Percentiles rank a stretch among this genome's conserved stretches.
Evolutionary conservation across 192 early-diverging fungal species (phyloP).

Genomic region (Chytriomyces sp.): DNA sequence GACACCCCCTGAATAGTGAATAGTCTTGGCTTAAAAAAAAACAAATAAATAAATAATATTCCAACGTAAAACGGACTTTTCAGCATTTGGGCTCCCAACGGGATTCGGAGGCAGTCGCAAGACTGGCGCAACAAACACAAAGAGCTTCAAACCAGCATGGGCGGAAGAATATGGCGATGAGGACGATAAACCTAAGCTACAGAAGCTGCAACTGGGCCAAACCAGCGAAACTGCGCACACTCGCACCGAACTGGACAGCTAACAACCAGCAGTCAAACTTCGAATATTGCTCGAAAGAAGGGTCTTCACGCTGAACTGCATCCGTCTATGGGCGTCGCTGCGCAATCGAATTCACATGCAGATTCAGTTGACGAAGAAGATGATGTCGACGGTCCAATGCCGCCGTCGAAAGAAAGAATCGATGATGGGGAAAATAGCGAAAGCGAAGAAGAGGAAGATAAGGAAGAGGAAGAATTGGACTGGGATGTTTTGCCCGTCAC

Average conservation of each 20-base stretch:
- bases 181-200: background rate
- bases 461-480: constrained; percentile 68
- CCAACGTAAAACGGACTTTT: background rate
- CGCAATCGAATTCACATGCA: background rate
- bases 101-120: constrained; percentile 8
- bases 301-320: background rate
- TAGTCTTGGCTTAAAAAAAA: too few species aligned
- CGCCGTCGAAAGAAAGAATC: constrained; percentile 13
- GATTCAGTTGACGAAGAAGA: constrained; percentile 12
- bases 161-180: constrained; percentile 1
- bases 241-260: too few species aligned
- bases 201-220: background rate
- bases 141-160: background rate
- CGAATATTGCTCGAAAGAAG: background rate
- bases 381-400: constrained; percentile 35
- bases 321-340: background rate
- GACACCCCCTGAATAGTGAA: too few species aligned
- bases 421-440: constrained; percentile 44
- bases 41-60: too few species aligned
- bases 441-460: constrained; percentile 47
- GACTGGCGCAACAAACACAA: background rate
- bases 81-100: background rate
- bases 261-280: too few species aligned
- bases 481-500: constrained; percentile 64
- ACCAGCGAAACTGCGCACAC: too few species aligned